These are phyloP conservation scores for Nelumbo lutea DNA, from an alignment of 164 flowering plant species.

Conservation along the genomic window DNA sequence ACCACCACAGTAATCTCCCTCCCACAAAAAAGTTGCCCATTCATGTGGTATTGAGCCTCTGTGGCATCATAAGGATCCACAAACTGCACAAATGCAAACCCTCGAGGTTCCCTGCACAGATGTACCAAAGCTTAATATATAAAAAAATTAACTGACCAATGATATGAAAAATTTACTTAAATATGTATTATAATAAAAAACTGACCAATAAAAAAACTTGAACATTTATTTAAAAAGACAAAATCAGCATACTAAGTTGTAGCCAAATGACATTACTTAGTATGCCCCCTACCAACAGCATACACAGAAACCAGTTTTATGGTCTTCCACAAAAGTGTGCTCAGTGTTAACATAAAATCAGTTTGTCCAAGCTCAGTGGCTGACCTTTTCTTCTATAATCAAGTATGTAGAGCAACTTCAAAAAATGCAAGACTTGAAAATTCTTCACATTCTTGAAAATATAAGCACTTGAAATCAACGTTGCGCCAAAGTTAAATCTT, in stretches of 20 bases:
- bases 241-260: constrained; percentile 14
- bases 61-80: constrained; percentile 69
- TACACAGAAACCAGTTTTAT: constrained; percentile 9
- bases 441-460: constrained; percentile 64
- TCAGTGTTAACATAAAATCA: constrained; percentile 34
- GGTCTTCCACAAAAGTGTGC: constrained; percentile 24
- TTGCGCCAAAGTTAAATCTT: constrained; percentile 43
- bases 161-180: neutral
- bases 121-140: constrained; percentile 5
- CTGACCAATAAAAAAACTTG: neutral
- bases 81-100: constrained; percentile 95
- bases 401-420: constrained; percentile 60
- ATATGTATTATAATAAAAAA: neutral
- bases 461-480: constrained; percentile 56
- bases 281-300: constrained; percentile 21
- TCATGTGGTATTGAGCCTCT: constrained; percentile 85
- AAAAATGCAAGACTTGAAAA: constrained; percentile 70
- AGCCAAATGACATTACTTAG: constrained; percentile 7
- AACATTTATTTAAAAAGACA: neutral
- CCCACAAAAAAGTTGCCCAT: constrained; percentile 68
- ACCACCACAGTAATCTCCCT: constrained; percentile 74
- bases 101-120: constrained; percentile 71
- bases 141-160: too few species aligned
- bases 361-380: constrained; percentile 52
- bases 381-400: constrained; percentile 67